Evolutionary conservation across 345 rosid genomes (phyloP).

Genomic region (Gossypium mustelinum): DNA sequence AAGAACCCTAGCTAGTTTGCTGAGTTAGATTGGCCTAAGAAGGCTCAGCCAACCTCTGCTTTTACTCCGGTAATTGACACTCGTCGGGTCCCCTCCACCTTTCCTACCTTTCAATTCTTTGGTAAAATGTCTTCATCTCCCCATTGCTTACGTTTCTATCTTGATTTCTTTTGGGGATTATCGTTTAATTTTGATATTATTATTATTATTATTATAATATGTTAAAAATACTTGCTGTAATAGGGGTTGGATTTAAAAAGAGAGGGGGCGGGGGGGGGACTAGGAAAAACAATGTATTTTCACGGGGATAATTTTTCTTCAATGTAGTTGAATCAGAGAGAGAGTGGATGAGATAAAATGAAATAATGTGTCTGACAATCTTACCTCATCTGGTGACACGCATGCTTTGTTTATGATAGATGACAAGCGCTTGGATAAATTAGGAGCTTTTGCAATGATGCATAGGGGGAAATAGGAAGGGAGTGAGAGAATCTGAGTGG

Average conservation of each 20-base stretch:
- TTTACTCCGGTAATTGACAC: background rate
- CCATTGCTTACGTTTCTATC: background rate
- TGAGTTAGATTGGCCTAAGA: background rate
- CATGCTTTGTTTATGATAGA: constrained; percentile 97
- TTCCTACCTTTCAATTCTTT: background rate
- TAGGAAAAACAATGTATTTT: background rate
- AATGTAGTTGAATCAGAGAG: constrained; percentile 31
- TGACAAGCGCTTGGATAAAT: constrained; percentile 91
- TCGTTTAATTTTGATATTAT: background rate
- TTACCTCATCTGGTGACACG: constrained; percentile 76
- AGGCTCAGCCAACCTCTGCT: background rate
- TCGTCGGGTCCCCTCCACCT: background rate
- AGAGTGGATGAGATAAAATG: constrained; percentile 45
- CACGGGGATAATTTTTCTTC: background rate
- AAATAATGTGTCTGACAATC: constrained; percentile 40
- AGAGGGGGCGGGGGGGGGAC: no score
- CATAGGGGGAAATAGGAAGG: constrained; percentile 82
- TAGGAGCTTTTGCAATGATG: constrained; percentile 85
- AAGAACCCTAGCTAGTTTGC: constrained; percentile 1
- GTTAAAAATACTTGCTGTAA: background rate
- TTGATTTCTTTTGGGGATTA: background rate
- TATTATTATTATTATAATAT: background rate
- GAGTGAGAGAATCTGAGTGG: constrained; percentile 79
- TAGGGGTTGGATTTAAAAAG: background rate
- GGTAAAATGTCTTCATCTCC: constrained; percentile 24